A percentile compares a stretch with the other conserved stretches of the same genome.
Conservation (phyloP, 805 yeast genomes). For the Tetrapisispora fleetii region DNA sequence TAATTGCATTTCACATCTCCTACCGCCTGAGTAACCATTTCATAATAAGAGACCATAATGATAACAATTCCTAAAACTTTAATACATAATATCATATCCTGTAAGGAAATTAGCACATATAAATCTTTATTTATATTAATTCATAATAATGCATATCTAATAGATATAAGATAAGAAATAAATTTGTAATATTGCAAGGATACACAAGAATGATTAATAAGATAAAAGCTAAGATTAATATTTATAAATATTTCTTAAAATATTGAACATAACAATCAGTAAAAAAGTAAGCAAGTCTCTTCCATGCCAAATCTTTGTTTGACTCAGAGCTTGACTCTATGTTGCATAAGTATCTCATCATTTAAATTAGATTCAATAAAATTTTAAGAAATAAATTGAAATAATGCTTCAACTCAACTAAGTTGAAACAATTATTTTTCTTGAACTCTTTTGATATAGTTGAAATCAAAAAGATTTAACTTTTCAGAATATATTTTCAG, state of each 20-base stretch:
- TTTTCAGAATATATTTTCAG: conserved; percentile 18
- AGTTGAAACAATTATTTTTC: neutral
- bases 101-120: neutral
- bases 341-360: conserved; percentile 76
- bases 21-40: neutral
- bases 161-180: neutral
- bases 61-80: neutral
- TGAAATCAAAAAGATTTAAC: neutral
- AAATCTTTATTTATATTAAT: neutral
- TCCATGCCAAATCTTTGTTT: conserved; percentile 35
- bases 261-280: conserved; percentile 16
- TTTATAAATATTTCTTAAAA: neutral
- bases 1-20: too few relatives aligned
- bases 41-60: neutral
- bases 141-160: neutral
- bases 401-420: conserved; percentile 2
- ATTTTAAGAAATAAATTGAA: neutral
- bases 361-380: conserved; percentile 10
- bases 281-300: conserved; percentile 52
- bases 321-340: conserved; percentile 89
- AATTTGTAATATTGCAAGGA: neutral
- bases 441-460: neutral
- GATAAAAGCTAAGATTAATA: neutral
- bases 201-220: neutral
- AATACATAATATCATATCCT: neutral